Percentiles rank a stretch among this genome's conserved stretches.
These are phyloP conservation scores for Ophiocordyceps camponoti-floridani DNA, from an alignment of 2,329 filamentous ascomycete species.

Conservation along the genomic window DNA sequence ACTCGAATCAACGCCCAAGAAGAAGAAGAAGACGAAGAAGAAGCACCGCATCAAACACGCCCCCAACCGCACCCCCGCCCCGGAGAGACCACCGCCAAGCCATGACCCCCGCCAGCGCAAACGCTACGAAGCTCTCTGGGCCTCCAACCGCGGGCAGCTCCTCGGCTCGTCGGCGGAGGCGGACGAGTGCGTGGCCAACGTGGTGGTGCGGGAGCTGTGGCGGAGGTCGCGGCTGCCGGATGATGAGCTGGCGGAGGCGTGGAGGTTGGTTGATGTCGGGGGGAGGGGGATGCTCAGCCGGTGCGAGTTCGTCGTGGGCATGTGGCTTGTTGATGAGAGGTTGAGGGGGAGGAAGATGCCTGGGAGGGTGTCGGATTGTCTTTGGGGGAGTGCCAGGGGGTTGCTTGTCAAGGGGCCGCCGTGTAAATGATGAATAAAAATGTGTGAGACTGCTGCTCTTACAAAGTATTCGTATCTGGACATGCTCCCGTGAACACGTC, in stretches of 20 bases:
- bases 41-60: no score
- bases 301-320: slow-evolving; percentile 64
- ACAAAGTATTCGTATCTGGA: no score
- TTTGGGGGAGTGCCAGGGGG: slow-evolving; percentile 52
- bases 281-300: slow-evolving; percentile 37
- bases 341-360: slow-evolving; percentile 67
- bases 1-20: no score
- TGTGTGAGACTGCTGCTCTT: no score
- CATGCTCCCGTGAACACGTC: no score
- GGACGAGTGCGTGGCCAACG: slow-evolving; percentile 40
- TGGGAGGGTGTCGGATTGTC: slow-evolving; percentile 48
- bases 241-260: slow-evolving; percentile 57
- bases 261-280: slow-evolving; percentile 51
- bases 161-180: slow-evolving; percentile 14
- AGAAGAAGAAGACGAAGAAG: no score
- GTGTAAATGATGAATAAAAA: no score
- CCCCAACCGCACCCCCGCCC: no score
- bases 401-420: slow-evolving; percentile 9
- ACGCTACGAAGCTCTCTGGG: slow-evolving; percentile 72
- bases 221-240: slow-evolving; percentile 45
- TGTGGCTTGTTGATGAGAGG: slow-evolving; percentile 69
- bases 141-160: slow-evolving; percentile 53
- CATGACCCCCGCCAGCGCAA: slow-evolving; percentile 38
- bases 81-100: no score
- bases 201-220: slow-evolving; percentile 65